These are phyloP conservation scores for Alloteropsis semialata DNA, from an alignment of 176 grass and related monocot genomes.

Conservation along the genomic window DNA sequence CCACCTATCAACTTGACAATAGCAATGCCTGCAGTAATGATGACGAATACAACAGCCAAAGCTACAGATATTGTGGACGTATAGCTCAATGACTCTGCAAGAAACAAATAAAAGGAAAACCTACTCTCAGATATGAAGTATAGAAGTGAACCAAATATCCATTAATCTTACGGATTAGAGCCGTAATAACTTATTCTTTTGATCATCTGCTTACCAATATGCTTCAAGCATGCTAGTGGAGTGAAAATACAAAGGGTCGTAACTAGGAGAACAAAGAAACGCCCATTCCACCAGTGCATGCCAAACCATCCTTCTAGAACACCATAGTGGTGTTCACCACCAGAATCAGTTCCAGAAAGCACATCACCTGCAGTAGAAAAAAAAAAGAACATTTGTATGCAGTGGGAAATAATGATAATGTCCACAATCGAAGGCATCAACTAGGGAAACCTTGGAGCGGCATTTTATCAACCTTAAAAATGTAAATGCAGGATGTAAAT, in stretches of 20 bases:
- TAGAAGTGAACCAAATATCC: neutral
- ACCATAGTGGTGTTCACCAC: constrained; percentile 75
- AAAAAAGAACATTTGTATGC: neutral
- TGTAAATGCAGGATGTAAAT: neutral
- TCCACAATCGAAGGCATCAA: neutral
- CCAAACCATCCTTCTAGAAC: constrained; percentile 97
- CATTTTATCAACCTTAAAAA: neutral
- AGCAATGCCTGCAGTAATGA: constrained; percentile 92
- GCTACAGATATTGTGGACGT: constrained; percentile 89
- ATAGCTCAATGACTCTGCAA: constrained; percentile 92
- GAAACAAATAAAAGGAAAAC: constrained; percentile 5
- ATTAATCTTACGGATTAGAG: neutral
- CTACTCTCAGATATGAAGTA: neutral
- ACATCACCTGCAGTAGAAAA: constrained; percentile 63
- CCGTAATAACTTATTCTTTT: neutral
- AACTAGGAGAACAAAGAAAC: constrained; percentile 72
- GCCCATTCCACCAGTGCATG: constrained; percentile 80
- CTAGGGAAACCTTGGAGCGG: neutral
- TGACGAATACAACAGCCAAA: constrained; percentile 79
- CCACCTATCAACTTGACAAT: constrained; percentile 78
- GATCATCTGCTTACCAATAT: constrained; percentile 51
- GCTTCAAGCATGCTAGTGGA: constrained; percentile 86
- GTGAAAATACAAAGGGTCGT: constrained; percentile 62
- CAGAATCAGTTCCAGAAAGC: constrained; percentile 79
- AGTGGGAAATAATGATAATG: neutral